These are phyloP conservation scores for Dictyostelium capitatum DNA, from an alignment of 78 protist species.

Conservation along the genomic window DNA sequence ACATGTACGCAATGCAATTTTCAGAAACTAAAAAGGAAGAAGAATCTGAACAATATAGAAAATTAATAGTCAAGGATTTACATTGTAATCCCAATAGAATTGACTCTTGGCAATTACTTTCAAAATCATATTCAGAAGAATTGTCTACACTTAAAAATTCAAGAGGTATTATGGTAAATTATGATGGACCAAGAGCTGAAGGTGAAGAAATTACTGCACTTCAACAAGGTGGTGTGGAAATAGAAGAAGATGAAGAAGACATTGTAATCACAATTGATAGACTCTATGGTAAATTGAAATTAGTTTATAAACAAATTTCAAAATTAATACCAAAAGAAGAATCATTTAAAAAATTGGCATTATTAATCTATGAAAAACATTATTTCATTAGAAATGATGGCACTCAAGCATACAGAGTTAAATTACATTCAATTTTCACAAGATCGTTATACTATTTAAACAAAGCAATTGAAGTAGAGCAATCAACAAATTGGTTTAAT, in stretches of 20 bases:
- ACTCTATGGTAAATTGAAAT: neutral
- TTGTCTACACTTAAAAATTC: neutral
- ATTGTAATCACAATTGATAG: neutral
- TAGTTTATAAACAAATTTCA: conserved; percentile 10
- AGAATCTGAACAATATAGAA: neutral
- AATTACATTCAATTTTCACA: conserved; percentile 13
- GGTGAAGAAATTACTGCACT: neutral
- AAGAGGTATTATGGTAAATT: conserved; percentile 6
- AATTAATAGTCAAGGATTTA: conserved; percentile 22
- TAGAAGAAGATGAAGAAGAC: neutral
- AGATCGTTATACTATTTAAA: conserved; percentile 12
- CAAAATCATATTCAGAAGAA: conserved; percentile 14
- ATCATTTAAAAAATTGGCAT: neutral
- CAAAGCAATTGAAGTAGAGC: neutral
- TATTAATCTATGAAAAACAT: conserved; percentile 38
- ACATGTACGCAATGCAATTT: conserved; percentile 38
- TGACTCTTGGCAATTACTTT: conserved; percentile 22
- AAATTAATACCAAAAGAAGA: conserved; percentile 20
- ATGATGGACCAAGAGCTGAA: neutral
- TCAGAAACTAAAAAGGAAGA: neutral
- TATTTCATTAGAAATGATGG: conserved; percentile 20
- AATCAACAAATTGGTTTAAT: neutral
- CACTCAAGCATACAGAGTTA: neutral
- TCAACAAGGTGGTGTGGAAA: neutral
- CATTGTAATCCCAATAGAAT: conserved; percentile 66